Evolutionary conservation across 2,329 filamentous ascomycete genomes (phyloP).

Genomic region (Grosmannia serpens): DNA sequence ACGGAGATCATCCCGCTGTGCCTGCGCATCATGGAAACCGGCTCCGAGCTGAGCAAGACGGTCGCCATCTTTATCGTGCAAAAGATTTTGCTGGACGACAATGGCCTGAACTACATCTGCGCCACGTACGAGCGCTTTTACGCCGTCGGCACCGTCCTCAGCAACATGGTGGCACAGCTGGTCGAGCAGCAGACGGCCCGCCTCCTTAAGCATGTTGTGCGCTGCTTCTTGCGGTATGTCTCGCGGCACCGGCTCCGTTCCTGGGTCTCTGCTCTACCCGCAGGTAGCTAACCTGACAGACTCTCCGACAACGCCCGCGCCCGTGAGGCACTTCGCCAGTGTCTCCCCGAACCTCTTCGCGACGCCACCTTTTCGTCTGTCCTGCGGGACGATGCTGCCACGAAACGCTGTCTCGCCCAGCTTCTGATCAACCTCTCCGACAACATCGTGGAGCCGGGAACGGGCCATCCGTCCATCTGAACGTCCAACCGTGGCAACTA

Average conservation of each 20-base stretch:
- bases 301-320: slow-evolving; percentile 93
- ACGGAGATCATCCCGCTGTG: slow-evolving; percentile 98
- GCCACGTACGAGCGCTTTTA: slow-evolving; percentile 98
- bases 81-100: slow-evolving; percentile 94
- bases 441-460: slow-evolving; percentile 50
- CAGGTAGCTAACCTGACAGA: slow-evolving; percentile 29
- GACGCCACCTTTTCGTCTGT: slow-evolving; percentile 96
- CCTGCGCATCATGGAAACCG: slow-evolving; percentile 97
- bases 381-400: slow-evolving; percentile 90
- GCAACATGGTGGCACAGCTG: slow-evolving; percentile 96
- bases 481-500: background rate
- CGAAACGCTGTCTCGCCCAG: slow-evolving; percentile 94
- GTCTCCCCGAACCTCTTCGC: slow-evolving; percentile 93
- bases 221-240: slow-evolving; percentile 86
- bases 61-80: slow-evolving; percentile 99
- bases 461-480: slow-evolving; percentile 14
- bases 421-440: slow-evolving; percentile 93
- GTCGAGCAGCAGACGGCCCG: slow-evolving; percentile 96
- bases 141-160: slow-evolving; percentile 90
- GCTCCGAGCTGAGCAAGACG: slow-evolving; percentile 95
- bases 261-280: background rate
- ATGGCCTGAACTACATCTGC: slow-evolving; percentile 95
- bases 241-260: background rate
- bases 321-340: slow-evolving; percentile 88
- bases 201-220: slow-evolving; percentile 91